Percentiles rank a stretch among this genome's conserved stretches.
Evolutionary conservation across 129 eudicot genomes (phyloP).

Genomic region (Glebionis coronaria): DNA sequence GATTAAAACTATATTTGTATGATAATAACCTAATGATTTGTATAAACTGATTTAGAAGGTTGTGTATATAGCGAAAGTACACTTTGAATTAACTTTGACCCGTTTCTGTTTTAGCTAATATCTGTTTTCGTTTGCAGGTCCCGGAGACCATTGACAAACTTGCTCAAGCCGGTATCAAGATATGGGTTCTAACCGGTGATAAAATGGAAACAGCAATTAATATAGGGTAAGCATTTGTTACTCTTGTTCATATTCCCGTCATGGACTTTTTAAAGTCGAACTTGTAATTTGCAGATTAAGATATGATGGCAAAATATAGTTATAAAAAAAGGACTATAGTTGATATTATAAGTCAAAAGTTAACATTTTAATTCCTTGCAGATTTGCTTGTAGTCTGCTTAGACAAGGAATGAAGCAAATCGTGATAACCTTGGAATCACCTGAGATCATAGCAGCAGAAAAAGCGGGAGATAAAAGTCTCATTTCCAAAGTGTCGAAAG

Average conservation of each 20-base stretch:
- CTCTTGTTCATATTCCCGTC: not conserved
- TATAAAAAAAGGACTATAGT: not conserved
- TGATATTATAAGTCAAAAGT: slow-evolving; percentile 18
- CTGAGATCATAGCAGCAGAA: slow-evolving; percentile 34
- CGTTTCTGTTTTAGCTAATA: not conserved
- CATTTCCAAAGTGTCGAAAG: slow-evolving; percentile 26
- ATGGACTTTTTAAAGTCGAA: slow-evolving; percentile 23
- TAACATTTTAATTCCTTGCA: slow-evolving; percentile 17
- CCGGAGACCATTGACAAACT: slow-evolving; percentile 50
- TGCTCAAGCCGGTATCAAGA: slow-evolving; percentile 69
- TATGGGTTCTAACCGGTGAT: slow-evolving; percentile 69
- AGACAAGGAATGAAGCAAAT: slow-evolving; percentile 61
- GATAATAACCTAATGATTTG: not conserved
- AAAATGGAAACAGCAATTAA: slow-evolving; percentile 66
- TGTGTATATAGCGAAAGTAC: not conserved
- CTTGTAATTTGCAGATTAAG: not conserved
- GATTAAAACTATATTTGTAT: not conserved
- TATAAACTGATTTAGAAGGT: not conserved
- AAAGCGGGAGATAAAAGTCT: slow-evolving; percentile 29
- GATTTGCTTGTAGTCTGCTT: slow-evolving; percentile 54
- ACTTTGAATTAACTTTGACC: not conserved
- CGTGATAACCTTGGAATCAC: slow-evolving; percentile 32
- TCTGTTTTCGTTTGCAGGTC: slow-evolving; percentile 32
- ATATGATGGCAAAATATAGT: not conserved
- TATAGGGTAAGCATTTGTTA: slow-evolving; percentile 42